Evolutionary conservation across 2,329 filamentous ascomycete genomes (phyloP), one percentile per base, ranked within the genome.

Genomic region (Cladobotryum mycophilum): DNA sequence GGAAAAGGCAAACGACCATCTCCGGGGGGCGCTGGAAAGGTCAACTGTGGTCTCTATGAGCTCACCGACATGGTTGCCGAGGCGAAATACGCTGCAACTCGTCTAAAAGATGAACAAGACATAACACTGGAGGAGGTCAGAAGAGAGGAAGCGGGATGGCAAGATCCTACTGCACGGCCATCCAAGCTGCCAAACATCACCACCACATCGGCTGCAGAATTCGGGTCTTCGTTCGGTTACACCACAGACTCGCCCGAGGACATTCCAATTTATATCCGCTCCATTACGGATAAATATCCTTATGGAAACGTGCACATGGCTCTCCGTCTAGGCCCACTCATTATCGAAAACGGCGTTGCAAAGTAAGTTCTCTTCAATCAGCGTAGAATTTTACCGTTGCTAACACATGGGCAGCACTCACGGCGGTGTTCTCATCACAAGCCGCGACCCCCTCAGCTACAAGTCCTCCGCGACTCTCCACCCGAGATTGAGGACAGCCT

Each of bases 271-370:
- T 68, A 62, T 38, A 59, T 68, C 6, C 59, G 60, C 25, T 56
- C 55, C 8, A 59, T 62, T 34, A 56, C 61, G 1, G 59, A 67
- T 20, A 61, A 63, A 41, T 62, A 70, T 53, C 70, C 68, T 0
- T 71, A 64, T 48, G 65, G 64, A 2, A 68, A 70, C 47, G 65
- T 71, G 3, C 70, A 70, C 41, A 71, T 71, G 67, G 66, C 64
- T 9, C 58, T 73, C 6, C 61, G 68, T 1, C 49, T 73, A 30
- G 70, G 70, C 0, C 68, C 70, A 4, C 37, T 73, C 20, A 51
- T 72, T 3, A 66, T 73, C 36, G 67, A 71, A 56, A 71, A 70
- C 53, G 69, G 67, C 7, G 64, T 67, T 5, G 55, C 58, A 17
- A 59, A 67, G 69, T 71, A 59, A 61, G 67, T 61, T 14, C 1